A percentile compares a stretch with the other conserved stretches of the same genome.
These are phyloP conservation scores for Sugiyamaella castrensis DNA, from an alignment of 1,139 yeast species.

Conservation along the genomic window DNA sequence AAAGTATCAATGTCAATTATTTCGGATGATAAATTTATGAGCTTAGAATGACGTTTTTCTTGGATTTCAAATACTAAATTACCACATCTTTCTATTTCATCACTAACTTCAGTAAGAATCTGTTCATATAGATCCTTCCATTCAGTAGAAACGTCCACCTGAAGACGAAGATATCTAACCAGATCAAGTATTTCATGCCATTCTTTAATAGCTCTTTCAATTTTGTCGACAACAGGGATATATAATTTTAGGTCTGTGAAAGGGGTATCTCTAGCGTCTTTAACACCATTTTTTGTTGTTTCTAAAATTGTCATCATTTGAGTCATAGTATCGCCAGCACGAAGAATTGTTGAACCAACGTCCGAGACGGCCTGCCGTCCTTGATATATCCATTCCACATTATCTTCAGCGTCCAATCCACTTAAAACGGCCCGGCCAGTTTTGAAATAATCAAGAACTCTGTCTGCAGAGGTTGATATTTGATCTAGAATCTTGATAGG, in stretches of 20 bases:
- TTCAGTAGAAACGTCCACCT: constrained; percentile 54
- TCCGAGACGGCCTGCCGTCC: constrained; percentile 46
- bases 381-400: constrained; percentile 49
- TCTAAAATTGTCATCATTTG: constrained; percentile 44
- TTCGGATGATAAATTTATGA: not conserved
- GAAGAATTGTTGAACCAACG: constrained; percentile 43
- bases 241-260: constrained; percentile 10
- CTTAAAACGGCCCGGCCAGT: constrained; percentile 24
- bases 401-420: constrained; percentile 27
- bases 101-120: constrained; percentile 51
- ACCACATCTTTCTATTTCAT: constrained; percentile 50
- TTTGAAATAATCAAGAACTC: constrained; percentile 24
- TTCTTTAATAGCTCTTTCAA: constrained; percentile 31
- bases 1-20: constrained; percentile 21
- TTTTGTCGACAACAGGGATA: constrained; percentile 23
- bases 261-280: not conserved
- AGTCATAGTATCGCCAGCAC: constrained; percentile 49
- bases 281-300: constrained; percentile 12
- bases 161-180: constrained; percentile 42
- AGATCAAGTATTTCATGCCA: constrained; percentile 44
- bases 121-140: constrained; percentile 55
- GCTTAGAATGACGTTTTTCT: constrained; percentile 26
- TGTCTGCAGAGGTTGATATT: constrained; percentile 19
- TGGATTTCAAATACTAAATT: constrained; percentile 35
- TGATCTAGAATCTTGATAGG: constrained; percentile 1